Conservation (phyloP, 2,329 filamentous ascomycete genomes). For the Fusarium longipes region DNA sequence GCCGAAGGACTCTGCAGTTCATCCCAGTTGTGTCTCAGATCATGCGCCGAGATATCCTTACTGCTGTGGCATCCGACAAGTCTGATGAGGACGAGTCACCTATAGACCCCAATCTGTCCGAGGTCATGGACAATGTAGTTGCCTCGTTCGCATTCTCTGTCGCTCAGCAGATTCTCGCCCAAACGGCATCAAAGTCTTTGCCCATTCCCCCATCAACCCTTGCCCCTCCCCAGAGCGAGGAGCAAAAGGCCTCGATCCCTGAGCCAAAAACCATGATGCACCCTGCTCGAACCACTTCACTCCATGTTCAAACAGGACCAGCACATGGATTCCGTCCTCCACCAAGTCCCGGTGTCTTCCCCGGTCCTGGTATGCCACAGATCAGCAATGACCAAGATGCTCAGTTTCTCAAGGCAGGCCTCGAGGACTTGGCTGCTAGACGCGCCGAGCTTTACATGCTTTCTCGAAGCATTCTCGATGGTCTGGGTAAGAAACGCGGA, state of each 20-base stretch:
- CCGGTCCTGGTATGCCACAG: conserved; percentile 58
- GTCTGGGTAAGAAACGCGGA: conserved; percentile 74
- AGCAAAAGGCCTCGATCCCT: conserved; percentile 71
- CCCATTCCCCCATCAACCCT: conserved; percentile 72
- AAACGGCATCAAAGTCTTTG: conserved; percentile 76
- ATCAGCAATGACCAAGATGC: conserved; percentile 56
- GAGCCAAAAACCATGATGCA: conserved; percentile 79
- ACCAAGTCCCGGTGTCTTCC: conserved; percentile 65
- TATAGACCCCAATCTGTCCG: conserved; percentile 55
- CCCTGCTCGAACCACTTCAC: conserved; percentile 72
- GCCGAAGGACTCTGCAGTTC: conserved; percentile 83
- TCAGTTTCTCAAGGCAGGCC: conserved; percentile 70
- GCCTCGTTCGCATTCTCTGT: conserved; percentile 82
- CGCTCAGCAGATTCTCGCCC: conserved; percentile 79
- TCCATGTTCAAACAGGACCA: conserved; percentile 56
- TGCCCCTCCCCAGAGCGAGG: conserved; percentile 59
- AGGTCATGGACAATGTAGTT: conserved; percentile 78
- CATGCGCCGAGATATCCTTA: conserved; percentile 80
- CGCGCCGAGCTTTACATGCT: conserved; percentile 85
- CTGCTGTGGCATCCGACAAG: conserved; percentile 63
- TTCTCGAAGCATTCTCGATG: conserved; percentile 82
- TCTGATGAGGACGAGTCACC: conserved; percentile 51
- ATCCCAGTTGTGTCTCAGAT: conserved; percentile 83
- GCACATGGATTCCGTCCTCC: conserved; percentile 54
- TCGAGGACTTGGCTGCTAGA: conserved; percentile 84